These are phyloP conservation scores for Hammondia hammondi DNA, from an alignment of 169 alveolate genomes.

Conservation along the genomic window DNA sequence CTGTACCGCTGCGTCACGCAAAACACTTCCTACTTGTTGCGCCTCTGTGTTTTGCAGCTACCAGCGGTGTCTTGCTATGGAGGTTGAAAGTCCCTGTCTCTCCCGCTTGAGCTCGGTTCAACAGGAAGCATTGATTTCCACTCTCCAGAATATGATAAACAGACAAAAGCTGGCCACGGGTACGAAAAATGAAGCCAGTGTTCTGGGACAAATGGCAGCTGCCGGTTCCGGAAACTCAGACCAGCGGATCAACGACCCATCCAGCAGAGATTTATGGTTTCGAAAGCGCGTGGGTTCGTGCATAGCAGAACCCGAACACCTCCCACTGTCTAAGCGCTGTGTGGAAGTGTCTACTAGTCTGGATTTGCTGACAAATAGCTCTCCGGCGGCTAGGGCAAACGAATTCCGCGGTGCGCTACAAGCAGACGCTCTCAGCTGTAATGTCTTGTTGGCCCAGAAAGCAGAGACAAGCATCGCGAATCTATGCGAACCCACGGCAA, in stretches of 20 bases:
- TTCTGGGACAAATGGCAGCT: not conserved
- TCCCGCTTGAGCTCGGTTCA: slow-evolving; percentile 4
- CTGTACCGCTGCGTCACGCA: no score
- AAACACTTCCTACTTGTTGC: not conserved
- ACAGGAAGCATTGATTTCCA: not conserved
- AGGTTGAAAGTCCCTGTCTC: not conserved
- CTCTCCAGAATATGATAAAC: not conserved
- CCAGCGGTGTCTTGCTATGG: not conserved
- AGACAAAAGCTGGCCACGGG: not conserved
- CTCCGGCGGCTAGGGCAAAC: not conserved
- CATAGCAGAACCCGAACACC: not conserved
- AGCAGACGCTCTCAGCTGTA: not conserved
- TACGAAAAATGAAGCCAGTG: not conserved
- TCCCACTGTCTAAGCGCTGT: not conserved
- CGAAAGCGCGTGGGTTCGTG: slow-evolving; percentile 19
- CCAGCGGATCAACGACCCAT: not conserved
- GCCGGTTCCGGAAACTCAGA: not conserved
- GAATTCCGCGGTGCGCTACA: not conserved
- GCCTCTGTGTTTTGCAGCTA: not conserved
- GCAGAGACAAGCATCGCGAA: not conserved
- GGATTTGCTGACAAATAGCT: not conserved
- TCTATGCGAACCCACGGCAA: not conserved
- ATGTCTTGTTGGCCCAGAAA: not conserved
- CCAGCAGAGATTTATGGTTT: not conserved
- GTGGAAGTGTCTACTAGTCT: not conserved